Conservation (phyloP, 805 yeast species). For the Candida andamanensis region DNA sequence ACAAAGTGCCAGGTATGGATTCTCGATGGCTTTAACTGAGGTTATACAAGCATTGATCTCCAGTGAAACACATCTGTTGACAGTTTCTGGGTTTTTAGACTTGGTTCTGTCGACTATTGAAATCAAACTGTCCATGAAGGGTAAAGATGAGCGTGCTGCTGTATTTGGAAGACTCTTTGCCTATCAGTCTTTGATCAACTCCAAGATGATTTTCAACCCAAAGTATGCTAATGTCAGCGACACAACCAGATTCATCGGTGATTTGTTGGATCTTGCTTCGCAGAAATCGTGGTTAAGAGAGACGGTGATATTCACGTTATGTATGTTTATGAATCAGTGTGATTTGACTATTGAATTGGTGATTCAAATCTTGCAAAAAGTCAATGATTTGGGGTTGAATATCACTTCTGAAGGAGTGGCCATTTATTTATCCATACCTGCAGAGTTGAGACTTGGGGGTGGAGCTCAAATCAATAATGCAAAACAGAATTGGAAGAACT, state of each 20-base stretch:
- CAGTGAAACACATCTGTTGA: conserved; percentile 25
- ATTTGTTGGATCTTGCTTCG: conserved; percentile 52
- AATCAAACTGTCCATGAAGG: conserved; percentile 46
- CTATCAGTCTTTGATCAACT: conserved; percentile 61
- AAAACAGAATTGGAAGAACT: conserved; percentile 51
- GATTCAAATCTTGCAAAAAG: conserved; percentile 20
- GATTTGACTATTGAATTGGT: conserved; percentile 14
- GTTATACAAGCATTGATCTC: conserved; percentile 35
- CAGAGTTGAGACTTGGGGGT: conserved; percentile 13
- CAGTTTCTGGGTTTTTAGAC: conserved; percentile 29
- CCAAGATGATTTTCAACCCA: conserved; percentile 25
- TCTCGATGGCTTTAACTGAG: conserved; percentile 82
- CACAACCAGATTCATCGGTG: conserved; percentile 34
- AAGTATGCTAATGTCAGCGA: conserved; percentile 11
- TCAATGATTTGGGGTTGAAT: conserved; percentile 52
- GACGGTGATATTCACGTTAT: conserved; percentile 67
- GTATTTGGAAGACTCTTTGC: conserved; percentile 86
- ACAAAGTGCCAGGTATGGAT: conserved; percentile 82
- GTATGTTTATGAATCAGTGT: conserved; percentile 35
- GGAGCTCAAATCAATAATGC: conserved; percentile 12
- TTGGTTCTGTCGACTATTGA: conserved; percentile 35
- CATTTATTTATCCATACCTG: conserved; percentile 53
- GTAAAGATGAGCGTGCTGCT: conserved; percentile 75
- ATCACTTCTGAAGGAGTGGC: conserved; percentile 79
- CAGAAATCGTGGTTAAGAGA: conserved; percentile 84